Percentiles rank a stretch among this genome's conserved stretches.
Evolutionary conservation across 2,329 filamentous ascomycete genomes (phyloP).

Genomic region (Fusarium floridanum): DNA sequence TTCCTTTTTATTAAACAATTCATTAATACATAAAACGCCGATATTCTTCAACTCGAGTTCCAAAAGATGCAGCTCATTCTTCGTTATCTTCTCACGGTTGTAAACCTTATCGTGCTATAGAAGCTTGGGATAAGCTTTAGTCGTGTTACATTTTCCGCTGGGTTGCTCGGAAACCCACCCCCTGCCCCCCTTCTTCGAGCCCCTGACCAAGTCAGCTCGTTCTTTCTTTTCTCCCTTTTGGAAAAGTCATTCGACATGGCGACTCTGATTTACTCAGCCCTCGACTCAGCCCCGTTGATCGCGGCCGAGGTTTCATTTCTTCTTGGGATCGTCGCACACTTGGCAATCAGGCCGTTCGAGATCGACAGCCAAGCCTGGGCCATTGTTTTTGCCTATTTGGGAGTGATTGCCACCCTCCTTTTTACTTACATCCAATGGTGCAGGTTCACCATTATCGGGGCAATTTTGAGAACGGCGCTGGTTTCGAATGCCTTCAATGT

Average conservation of each 20-base stretch:
- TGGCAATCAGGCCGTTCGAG: slow-evolving; percentile 4
- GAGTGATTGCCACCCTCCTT: neutral
- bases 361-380: slow-evolving; percentile 7
- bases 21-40: neutral
- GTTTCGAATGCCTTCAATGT: slow-evolving; percentile 1
- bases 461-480: neutral
- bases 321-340: neutral
- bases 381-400: slow-evolving; percentile 2
- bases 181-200: no score
- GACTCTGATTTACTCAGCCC: neutral
- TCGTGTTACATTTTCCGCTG: no score
- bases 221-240: neutral
- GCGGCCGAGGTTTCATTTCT: neutral
- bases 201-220: neutral
- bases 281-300: neutral
- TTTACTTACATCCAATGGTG: neutral
- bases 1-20: neutral
- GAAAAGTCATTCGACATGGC: neutral
- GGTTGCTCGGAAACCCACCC: no score
- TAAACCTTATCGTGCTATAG: no score
- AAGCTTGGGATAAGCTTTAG: no score
- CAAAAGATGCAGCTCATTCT: neutral
- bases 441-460: neutral
- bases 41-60: neutral
- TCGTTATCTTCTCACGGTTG: no score